Evolutionary conservation across 1,284 basidiomycete species (phyloP), one percentile per base, ranked within the genome.

Genomic region (Austropuccinia psidii): DNA sequence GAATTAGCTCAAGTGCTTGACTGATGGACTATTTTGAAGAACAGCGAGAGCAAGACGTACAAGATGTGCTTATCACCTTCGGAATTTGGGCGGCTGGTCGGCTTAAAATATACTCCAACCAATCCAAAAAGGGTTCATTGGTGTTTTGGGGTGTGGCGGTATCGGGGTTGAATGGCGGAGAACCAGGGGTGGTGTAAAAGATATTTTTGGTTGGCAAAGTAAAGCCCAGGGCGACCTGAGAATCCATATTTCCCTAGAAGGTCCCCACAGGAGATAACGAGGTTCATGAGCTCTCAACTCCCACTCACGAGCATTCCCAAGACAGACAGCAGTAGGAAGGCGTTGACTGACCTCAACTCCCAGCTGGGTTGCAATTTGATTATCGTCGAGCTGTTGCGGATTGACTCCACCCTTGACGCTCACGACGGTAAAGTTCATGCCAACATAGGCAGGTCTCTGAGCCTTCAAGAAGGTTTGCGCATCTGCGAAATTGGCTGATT

Each of bases 61-160:
- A 73, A 1, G 70, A 73, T 19, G 60, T 73, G 17, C 31, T 62
- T 8, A 73, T 73, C 6, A 73, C 70, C 54, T 64, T 47, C 1
- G 70, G 70, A 8, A 73, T 73, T 45, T 52, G 15, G n/a, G 33
- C 41, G n/a, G 52, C 29, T 8, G 43, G 57, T 43, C 52, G 58
- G 33, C 33, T 33, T 6, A 73, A 37, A n/a, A 73, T 64, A 24
- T 64, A 73, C 1, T 37, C 57, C 33, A 73, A 39, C 70, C 70
- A 73, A 17, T 49, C 70, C 13, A 73, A 39, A 27, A 64, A 73
- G 5, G 70, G 70, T 31, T 73, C 70, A 27, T 73, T 73, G 24
- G 60, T 73, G 29, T 73, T 73, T 11, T n/a, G 27, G n/a, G 70
- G 49, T 19, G 47, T 64, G 7, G 39, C 33, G 17, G 43, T 19